Evolutionary conservation across 352 stramenopile species (phyloP).

Genomic region (Thraustotheca clavata): DNA sequence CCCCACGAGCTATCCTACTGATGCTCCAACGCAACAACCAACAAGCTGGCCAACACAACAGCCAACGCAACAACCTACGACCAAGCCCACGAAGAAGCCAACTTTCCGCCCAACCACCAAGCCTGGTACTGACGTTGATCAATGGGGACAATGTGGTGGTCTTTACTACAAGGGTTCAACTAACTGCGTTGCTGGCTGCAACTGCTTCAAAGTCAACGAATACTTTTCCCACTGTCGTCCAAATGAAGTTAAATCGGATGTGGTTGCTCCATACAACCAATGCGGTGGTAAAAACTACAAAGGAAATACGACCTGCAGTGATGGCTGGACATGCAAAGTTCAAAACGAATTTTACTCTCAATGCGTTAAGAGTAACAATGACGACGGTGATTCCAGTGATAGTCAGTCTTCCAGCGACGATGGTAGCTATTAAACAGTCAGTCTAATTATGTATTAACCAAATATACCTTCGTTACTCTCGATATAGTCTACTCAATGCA

Average conservation of each 20-base stretch:
- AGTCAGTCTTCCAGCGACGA: not conserved
- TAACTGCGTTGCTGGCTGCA: constrained; percentile 2
- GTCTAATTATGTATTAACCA: too few relatives aligned
- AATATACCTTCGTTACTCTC: too few relatives aligned
- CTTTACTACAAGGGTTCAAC: not conserved
- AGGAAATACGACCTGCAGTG: not conserved
- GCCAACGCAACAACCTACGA: not conserved
- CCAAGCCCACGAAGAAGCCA: constrained; percentile 2
- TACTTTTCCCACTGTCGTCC: constrained; percentile 16
- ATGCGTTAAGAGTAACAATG: too few relatives aligned
- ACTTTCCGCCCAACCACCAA: constrained; percentile 2
- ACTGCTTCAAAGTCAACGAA: not conserved
- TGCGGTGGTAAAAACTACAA: constrained; percentile 13
- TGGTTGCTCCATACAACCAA: not conserved
- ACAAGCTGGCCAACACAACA: not conserved
- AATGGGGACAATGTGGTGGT: constrained; percentile 12
- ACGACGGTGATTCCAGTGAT: too few relatives aligned
- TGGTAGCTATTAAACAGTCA: not conserved
- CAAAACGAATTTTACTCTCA: constrained; percentile 9
- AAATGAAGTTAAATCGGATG: not conserved
- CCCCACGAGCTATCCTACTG: not conserved
- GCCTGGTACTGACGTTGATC: not conserved
- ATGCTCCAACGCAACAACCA: not conserved
- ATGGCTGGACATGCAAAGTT: not conserved
- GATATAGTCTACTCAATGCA: too few relatives aligned